These are phyloP conservation scores for Leucocoprinus birnbaumii DNA, from an alignment of 768 basidiomycete genomes.

Conservation along the genomic window DNA sequence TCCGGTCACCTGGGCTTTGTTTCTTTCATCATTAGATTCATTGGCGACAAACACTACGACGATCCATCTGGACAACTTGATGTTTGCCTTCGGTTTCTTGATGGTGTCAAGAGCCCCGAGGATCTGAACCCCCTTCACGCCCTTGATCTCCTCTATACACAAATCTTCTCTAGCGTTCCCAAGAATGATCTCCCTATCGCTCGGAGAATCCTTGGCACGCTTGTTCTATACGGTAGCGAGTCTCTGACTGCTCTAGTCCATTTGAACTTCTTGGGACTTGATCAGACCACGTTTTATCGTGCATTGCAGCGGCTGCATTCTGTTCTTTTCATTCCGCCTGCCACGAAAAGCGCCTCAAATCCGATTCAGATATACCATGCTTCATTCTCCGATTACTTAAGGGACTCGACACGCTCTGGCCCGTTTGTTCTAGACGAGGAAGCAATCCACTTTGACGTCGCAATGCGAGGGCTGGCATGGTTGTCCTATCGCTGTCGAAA, in stretches of 20 bases:
- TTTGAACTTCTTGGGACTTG: neutral
- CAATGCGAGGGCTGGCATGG: too few relatives aligned
- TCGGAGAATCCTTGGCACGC: neutral
- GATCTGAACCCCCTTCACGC: neutral
- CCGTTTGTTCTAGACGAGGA: too few relatives aligned
- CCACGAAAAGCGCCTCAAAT: neutral
- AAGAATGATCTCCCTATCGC: neutral
- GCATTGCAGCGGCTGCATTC: neutral
- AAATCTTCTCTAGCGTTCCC: neutral
- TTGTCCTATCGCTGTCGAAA: too few relatives aligned
- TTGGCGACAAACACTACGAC: neutral
- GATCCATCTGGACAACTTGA: neutral
- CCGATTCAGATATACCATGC: neutral
- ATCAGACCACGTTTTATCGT: neutral
- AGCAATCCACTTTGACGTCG: too few relatives aligned
- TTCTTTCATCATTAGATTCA: neutral
- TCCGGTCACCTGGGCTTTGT: neutral
- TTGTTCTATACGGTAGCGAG: neutral
- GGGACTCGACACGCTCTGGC: neutral
- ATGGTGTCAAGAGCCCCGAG: neutral
- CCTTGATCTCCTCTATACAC: neutral
- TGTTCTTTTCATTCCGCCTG: neutral
- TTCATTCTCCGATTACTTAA: neutral
- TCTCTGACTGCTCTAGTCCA: neutral
- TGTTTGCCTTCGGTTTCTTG: neutral